A percentile compares a stretch with the other conserved stretches of the same genome.
phyloP scores from a whole-genome alignment of 2,329 filamentous ascomycete genomes.

The Botrytis deweyae region DNA sequence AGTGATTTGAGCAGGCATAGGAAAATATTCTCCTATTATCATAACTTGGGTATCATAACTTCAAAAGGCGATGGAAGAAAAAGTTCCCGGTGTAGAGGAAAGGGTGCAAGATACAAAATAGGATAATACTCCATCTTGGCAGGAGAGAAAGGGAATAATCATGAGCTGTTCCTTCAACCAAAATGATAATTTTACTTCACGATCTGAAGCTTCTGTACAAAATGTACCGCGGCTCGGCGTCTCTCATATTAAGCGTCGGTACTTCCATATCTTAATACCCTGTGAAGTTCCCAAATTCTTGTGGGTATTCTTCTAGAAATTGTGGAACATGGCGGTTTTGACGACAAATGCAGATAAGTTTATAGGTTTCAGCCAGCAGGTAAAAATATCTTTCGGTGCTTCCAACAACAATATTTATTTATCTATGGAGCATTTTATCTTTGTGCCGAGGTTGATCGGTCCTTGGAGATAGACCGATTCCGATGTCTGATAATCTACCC shows the following conservation, averaged over 20 bases:
- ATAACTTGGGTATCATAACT: neutral
- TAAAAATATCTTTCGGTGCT: too few species aligned
- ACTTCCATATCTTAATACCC: too few species aligned
- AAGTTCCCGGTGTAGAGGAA: neutral
- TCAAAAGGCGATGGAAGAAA: neutral
- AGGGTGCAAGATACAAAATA: neutral
- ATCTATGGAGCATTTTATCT: neutral
- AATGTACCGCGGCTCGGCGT: too few species aligned
- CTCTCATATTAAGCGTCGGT: too few species aligned
- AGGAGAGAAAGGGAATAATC: neutral
- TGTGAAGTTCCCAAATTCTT: too few species aligned
- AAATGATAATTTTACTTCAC: neutral
- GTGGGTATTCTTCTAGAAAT: too few species aligned
- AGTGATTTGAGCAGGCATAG: neutral
- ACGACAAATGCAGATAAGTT: too few species aligned
- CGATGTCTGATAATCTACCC: neutral
- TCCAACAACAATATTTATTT: neutral
- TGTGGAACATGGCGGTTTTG: too few species aligned
- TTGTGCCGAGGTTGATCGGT: conserved; percentile 1
- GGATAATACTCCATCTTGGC: neutral
- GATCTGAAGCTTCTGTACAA: neutral
- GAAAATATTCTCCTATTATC: neutral
- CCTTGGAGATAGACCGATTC: neutral
- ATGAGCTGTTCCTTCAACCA: neutral
- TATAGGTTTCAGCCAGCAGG: too few species aligned